Conservation (phyloP, 2,329 filamentous ascomycete species). For the Thelonectria blattea region DNA sequence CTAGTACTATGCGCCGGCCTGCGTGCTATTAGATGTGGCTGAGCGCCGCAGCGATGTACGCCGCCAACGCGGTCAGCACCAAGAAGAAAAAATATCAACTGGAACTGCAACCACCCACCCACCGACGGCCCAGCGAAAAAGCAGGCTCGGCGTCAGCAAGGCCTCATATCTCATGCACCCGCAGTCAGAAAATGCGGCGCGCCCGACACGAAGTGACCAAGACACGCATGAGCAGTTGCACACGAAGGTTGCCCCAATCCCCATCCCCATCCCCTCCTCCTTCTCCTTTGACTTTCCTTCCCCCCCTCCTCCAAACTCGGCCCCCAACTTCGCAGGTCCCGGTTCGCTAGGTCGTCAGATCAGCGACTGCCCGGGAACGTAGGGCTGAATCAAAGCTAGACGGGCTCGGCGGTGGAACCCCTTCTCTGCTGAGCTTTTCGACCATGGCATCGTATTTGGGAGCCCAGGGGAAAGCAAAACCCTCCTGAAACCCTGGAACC, state of each 20-base stretch:
- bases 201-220: constrained; percentile 11
- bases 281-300: neutral
- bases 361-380: constrained; percentile 13
- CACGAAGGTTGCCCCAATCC: no score
- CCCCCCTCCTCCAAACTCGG: neutral
- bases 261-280: no score
- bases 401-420: constrained; percentile 9
- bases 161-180: no score
- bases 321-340: constrained; percentile 7
- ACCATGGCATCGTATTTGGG: no score
- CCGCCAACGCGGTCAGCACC: constrained; percentile 22
- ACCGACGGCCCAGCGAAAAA: neutral
- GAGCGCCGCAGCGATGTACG: constrained; percentile 11
- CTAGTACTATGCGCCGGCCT: constrained; percentile 6
- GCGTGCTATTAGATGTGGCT: constrained; percentile 15
- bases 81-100: neutral
- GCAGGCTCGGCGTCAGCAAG: constrained; percentile 10
- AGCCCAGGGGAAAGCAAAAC: no score
- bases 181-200: constrained; percentile 1
- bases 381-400: constrained; percentile 22
- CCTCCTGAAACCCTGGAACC: neutral
- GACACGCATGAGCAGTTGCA: neutral
- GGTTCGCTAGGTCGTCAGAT: constrained; percentile 12
- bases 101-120: neutral
- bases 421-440: neutral